A percentile compares a stretch with the other conserved stretches of the same genome.
phyloP scores from a whole-genome alignment of 257 asterid genomes.

The Solanum peruvianum region DNA sequence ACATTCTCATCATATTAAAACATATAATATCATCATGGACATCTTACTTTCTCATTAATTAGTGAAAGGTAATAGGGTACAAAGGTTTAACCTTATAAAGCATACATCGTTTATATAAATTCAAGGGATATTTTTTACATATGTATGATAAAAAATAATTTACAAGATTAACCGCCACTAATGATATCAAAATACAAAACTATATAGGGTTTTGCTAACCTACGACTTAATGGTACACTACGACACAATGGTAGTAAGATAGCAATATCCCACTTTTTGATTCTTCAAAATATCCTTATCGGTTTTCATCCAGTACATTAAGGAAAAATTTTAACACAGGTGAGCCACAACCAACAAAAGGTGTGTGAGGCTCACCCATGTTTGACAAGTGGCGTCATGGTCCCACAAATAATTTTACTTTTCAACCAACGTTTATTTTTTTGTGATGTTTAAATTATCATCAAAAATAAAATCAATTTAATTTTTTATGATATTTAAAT shows the following conservation, averaged over 20 bases:
- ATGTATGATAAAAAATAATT: background rate
- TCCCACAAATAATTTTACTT: background rate
- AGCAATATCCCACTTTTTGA: background rate
- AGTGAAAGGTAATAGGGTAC: background rate
- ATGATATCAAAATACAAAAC: background rate
- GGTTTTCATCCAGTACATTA: background rate
- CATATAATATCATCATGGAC: background rate
- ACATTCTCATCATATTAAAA: background rate
- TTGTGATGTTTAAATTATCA: background rate
- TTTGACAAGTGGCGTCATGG: background rate
- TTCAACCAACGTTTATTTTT: background rate
- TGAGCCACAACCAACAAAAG: background rate
- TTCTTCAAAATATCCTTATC: background rate
- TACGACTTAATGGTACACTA: background rate
- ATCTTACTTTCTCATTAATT: background rate
- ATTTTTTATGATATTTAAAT: background rate
- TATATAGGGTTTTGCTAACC: background rate
- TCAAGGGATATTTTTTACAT: background rate
- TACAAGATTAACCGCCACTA: background rate
- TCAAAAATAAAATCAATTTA: too few species aligned
- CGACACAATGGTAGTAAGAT: background rate
- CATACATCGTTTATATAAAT: background rate
- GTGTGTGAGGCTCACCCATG: background rate
- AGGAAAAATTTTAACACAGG: background rate
- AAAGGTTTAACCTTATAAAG: background rate